Evolutionary conservation across 2,329 filamentous ascomycete genomes (phyloP), one percentile per base, ranked within the genome.

Genomic region (Colletotrichum sp.): DNA sequence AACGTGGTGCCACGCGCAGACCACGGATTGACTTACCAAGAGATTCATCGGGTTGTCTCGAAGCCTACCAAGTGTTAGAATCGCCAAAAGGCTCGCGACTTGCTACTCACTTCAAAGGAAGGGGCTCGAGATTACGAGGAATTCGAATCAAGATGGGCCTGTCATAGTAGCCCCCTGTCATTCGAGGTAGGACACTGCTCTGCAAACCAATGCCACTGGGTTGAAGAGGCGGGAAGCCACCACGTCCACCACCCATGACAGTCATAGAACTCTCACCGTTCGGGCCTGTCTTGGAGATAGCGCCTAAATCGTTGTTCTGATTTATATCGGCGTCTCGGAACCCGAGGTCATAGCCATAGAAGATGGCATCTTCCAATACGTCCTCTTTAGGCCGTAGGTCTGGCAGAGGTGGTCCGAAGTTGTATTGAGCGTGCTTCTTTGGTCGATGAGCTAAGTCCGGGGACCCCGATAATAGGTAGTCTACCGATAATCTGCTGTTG

Each of bases 41-140:
- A 97, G 83, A 80, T 97, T 96, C 91, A 96, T 96, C 2, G 92
- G 93, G 79, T 95, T 96, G 48, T 93, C 90, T 58, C 90, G 84
- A 34, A 96, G 85, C 12, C 90, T 85, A 6, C 85, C 79, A 88
- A 88, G 72, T 88, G 91, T 36, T 82, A 67, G 87, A 26, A 10
- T 43, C 18, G 18, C 38, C 18, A 43, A 43, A 43, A 43, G 38
- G 18, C 18, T 43, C 18, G 18, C 18, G 9, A 12, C 38, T n/a
- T 12, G 38, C 38, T 43, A n/a, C 38, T 80, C 78, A 85, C 83
- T 87, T 88, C 13, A 79, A 77, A 7, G 88, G 88, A 56, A 91
- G 81, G 5, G 87, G 87, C 68, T 88, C 87, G 12, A 90, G 82
- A n/a, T 83, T 85, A 66, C 83, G 84, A 26, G 88, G 86, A 64